Evolutionary conservation across 352 stramenopile genomes (phyloP).

Genomic region (Phytophthora sp.): DNA sequence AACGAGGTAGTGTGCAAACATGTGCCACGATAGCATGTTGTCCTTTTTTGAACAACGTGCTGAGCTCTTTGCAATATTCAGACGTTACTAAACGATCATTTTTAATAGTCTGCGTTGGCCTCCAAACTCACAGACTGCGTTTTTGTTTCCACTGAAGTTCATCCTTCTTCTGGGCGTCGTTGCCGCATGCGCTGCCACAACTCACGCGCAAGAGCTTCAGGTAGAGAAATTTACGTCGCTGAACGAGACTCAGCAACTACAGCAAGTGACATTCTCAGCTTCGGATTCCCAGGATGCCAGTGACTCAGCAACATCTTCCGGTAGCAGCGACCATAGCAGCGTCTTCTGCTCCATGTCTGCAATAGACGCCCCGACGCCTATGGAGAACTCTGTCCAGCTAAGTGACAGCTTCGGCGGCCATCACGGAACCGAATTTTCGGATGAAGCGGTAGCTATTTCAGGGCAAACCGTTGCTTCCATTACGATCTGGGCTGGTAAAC

Average conservation of each 20-base stretch:
- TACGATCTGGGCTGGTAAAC: conserved; percentile 18
- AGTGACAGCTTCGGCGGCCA: conserved; percentile 20
- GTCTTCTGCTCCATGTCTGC: not conserved
- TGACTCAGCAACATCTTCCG: not conserved
- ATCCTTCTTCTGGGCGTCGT: not conserved
- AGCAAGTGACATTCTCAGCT: not conserved
- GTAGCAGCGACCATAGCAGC: not conserved
- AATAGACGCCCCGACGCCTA: not conserved
- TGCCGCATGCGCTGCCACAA: not conserved
- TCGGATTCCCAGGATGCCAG: not conserved
- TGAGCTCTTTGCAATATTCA: not conserved
- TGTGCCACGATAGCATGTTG: too few relatives aligned
- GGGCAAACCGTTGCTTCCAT: conserved; percentile 18
- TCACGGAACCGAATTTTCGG: conserved; percentile 14
- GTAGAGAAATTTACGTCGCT: not conserved
- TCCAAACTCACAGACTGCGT: not conserved
- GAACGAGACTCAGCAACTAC: conserved; percentile 2
- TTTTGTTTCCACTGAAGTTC: not conserved
- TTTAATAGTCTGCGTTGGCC: not conserved
- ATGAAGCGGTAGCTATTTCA: conserved; percentile 12
- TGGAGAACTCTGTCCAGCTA: conserved; percentile 12
- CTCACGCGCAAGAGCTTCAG: conserved; percentile 8
- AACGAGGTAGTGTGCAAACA: not conserved
- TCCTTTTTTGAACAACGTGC: conserved; percentile 1
- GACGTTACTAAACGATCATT: not conserved